Conservation (phyloP, 73 alveolate genomes). For the Symbiodinium pilosum region DNA sequence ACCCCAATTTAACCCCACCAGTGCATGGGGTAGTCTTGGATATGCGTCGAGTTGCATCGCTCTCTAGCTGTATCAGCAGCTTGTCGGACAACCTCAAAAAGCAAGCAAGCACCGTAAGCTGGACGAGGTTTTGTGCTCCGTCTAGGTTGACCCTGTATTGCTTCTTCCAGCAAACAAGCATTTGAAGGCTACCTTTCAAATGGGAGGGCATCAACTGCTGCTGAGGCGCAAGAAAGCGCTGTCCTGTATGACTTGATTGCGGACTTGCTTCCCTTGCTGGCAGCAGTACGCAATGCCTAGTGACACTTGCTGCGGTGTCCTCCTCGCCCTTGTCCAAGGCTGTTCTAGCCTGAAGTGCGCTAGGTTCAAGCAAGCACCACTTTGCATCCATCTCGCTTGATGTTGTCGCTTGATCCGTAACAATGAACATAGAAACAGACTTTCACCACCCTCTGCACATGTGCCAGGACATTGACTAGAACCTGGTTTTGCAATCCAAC, state of each 20-base stretch:
- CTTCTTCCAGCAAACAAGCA: neutral
- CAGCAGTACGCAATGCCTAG: too few relatives aligned
- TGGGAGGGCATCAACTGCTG: neutral
- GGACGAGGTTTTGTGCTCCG: too few relatives aligned
- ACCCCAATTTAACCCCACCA: too few relatives aligned
- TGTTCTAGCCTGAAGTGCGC: constrained; percentile 31
- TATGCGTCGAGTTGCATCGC: constrained; percentile 28
- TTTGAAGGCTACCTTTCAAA: neutral
- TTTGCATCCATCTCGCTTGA: neutral
- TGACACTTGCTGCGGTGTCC: neutral
- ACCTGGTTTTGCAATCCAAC: too few relatives aligned
- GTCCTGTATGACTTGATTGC: too few relatives aligned
- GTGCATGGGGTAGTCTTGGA: too few relatives aligned
- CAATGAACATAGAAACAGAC: too few relatives aligned
- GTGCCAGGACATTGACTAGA: too few relatives aligned
- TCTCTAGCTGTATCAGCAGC: constrained; percentile 61
- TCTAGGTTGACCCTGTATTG: neutral
- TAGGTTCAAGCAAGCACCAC: too few relatives aligned
- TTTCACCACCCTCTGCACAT: too few relatives aligned
- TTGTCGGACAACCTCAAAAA: constrained; percentile 64
- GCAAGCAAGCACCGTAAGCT: constrained; percentile 6
- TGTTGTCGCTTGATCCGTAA: neutral
- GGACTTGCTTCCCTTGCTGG: too few relatives aligned
- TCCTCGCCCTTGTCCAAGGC: constrained; percentile 66
- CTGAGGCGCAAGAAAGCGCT: too few relatives aligned